Evolutionary conservation across 768 basidiomycete species (phyloP), one percentile per base, ranked within the genome.

Genomic region (Termitomyces sp.): DNA sequence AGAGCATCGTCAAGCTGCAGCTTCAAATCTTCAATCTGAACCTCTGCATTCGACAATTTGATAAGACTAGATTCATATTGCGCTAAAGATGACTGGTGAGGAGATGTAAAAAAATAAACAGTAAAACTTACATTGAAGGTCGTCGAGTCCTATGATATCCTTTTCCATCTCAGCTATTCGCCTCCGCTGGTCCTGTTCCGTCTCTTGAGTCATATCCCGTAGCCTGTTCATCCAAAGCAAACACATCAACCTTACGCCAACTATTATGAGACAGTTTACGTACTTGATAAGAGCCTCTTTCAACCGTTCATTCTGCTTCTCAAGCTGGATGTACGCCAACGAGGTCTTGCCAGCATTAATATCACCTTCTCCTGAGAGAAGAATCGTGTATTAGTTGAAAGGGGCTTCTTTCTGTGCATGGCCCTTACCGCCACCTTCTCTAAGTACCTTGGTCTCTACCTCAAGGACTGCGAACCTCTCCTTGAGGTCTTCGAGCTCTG

Each of bases 301-400:
- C 54, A 99, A 73, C 15, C 97, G 75, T 66, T 94, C 93, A 60
- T 98, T 99, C 66, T 98, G 96, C 68, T 92, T 97, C 74, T 98
- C 95, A 1, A 99, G 83, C 66, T 98, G 96, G 17, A 89, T 79
- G 69, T 86, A 84, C 30, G 83, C 83, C 58, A 90, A 63, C 4
- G 87, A 83, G 61, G 78, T 76, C 64, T 85, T 86, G 6, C 73
- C 73, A 30, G 68, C 63, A 19, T 69, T 72, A 1, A 60, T 71
- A 5, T 63, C 66, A 14, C 63, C 59, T 5, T 63, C 67, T 14
- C 56, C 49, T 59, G 41, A 35, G 41, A 52, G 49, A 21, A 47
- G n/a, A 40, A 37, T 31, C 26, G 31, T 11, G 19, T 44, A 41
- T 8, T 14, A 17, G 26, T 40, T 5, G 19, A 26, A 30, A 40